Base-by-base conservation (phyloP, 2,329 filamentous ascomycete genomes). In the Cladorrhinum sp. region DNA sequence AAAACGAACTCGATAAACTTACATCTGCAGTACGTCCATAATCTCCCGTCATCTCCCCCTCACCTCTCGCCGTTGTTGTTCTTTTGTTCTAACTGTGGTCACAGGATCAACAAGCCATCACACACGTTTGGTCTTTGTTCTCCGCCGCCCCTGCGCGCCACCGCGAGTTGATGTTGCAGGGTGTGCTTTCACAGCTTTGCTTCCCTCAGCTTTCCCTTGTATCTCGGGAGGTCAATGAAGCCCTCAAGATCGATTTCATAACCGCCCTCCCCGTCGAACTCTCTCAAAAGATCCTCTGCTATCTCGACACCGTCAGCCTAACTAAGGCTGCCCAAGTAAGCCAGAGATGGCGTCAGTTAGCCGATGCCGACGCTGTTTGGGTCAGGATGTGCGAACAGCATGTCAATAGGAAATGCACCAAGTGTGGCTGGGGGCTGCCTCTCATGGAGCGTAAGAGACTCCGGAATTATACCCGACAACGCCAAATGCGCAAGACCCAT, bases 301-400 rank as follows among this genome's bases (percentile, higher is more conserved):
- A 90, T 69, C 87, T 99, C 61, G 95, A 99, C 74, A 97, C 93
- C 0, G 89, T 90, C 1, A 97, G 93, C 0, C 82, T 99, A 0
- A 98, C 95, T 79, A 96, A 96, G 74, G 93, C 95, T 1, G 92
- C 95, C 0, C 93, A 97, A 74, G 95, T 99, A 58, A 97, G 92
- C 72, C 85, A 87, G 61, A 84, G 88, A 68, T 99, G 95, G 95
- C 85, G 91, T 64, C 85, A 85, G 60, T 79, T 99, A 45, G 93
- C 95, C n/a, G 95, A 98, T 69, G 93, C 97, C 71, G 93, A 99
- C 73, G 90, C 96, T 8, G 93, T 99, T 3, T 99, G 95, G 95
- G 91, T 97, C 72, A 90, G 89, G 65, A 97, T 98, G 93, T 99
- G 95, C 72, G 92, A 96, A 74, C 93, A 98, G 72, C 93, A 96